phyloP scores from a whole-genome alignment of 306 rosid species.

The Dryas drummondii region DNA sequence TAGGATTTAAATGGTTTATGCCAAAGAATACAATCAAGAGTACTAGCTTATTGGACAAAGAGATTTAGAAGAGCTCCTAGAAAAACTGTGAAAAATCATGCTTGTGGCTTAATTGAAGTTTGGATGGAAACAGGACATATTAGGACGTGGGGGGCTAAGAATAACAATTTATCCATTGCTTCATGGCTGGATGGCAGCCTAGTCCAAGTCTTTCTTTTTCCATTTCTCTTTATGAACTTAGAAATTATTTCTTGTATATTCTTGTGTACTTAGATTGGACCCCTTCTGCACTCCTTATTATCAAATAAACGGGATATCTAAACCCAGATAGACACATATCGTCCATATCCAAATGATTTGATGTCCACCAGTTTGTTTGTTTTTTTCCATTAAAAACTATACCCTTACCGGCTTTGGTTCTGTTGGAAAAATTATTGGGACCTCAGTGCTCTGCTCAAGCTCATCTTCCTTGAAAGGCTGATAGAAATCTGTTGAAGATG shows the following conservation, averaged over 20 bases:
- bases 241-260: not conserved
- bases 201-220: not conserved
- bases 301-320: not conserved
- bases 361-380: constrained; percentile 3
- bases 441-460: constrained; percentile 82
- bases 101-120: not conserved
- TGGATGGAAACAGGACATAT: not conserved
- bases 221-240: not conserved
- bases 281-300: not conserved
- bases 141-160: not conserved
- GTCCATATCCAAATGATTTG: constrained; percentile 2
- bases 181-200: not conserved
- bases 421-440: constrained; percentile 65
- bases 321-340: not conserved
- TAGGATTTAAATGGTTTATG: not conserved
- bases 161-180: not conserved
- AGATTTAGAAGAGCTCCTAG: not conserved
- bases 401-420: constrained; percentile 74
- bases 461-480: constrained; percentile 87
- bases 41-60: not conserved
- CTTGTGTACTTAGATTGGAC: not conserved
- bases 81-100: too few species aligned
- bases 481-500: constrained; percentile 61
- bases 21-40: not conserved
- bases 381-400: constrained; percentile 1